Evolutionary conservation across 495 filamentous ascomycete genomes (phyloP), one percentile per base, ranked within the genome.

Genomic region (Penicillium egyptiacum): DNA sequence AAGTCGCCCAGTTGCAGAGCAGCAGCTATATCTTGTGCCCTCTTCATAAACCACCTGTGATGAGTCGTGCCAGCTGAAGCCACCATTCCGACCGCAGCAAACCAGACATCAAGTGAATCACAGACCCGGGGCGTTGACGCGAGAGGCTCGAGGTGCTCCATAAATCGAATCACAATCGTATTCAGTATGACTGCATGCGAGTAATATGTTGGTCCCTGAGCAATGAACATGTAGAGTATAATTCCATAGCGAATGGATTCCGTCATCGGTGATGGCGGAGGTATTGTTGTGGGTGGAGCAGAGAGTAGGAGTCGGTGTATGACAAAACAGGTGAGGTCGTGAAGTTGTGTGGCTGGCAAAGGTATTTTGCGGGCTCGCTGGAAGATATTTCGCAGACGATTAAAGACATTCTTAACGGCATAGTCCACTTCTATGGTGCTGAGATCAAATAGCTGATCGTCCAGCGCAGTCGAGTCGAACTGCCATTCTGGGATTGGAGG

Each of bases 161-260:
- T 64, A 12, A 78, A 59, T 30, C 60, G 64, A 10, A 52, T 53
- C 26, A 77, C 55, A 11, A 77, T 64, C 1, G 55, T 59, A 30
- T 75, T 67, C 33, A 72, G 39, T 12, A 80, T 65, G 19, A 67
- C 67, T 0, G 56, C 74, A 50, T 83, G 80, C 5, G 78, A 73
- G 57, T 75, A 81, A 59, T 81, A 83, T 14, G 77, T 80, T 20
- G 76, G 72, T 2, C 79, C 80, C 16, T 81, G 79, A 17, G 75
- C 65, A 25, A 72, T 72, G 31, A 83, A 72, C 77, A 83, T 79
- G 65, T 77, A 80, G 4, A 81, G 59, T 4, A 75, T 60, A 11
- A 71, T 72, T 22, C 66, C 71, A 57, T 74, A 78, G n/a, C 75
- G 76, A 33, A 81, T 56, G 53, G 68, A 74, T 61, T 81, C 75